A percentile compares a stretch with the other conserved stretches of the same genome.
These are phyloP conservation scores for Geranium brycei DNA, from an alignment of 345 rosid genomes.

Conservation along the genomic window DNA sequence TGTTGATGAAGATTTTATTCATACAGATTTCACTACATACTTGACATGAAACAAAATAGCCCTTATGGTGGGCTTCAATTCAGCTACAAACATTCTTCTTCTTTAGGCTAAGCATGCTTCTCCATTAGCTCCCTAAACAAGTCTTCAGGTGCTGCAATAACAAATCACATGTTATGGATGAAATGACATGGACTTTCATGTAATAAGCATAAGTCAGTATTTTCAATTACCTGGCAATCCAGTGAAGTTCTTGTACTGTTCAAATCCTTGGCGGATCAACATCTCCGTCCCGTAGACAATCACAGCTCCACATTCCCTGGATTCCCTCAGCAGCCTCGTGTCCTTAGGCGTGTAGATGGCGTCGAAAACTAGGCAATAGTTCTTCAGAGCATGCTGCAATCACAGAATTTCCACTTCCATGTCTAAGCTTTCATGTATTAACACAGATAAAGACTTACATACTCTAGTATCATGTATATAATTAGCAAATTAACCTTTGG, in stretches of 20 bases:
- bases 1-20: too few relatives aligned
- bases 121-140: conserved; percentile 36
- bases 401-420: not conserved
- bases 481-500: conserved; percentile 16
- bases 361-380: conserved; percentile 30
- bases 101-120: conserved; percentile 18
- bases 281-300: conserved; percentile 38
- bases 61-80: too few relatives aligned
- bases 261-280: conserved; percentile 39
- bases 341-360: conserved; percentile 39
- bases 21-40: too few relatives aligned
- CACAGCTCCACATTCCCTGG: conserved; percentile 24
- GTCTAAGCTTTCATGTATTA: not conserved
- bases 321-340: conserved; percentile 28
- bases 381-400: conserved; percentile 25
- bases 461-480: too few relatives aligned
- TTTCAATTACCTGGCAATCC: conserved; percentile 32
- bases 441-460: not conserved
- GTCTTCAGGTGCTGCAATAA: conserved; percentile 33
- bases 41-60: too few relatives aligned
- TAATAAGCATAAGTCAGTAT: too few relatives aligned
- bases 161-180: not conserved
- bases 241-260: conserved; percentile 42
- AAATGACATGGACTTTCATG: not conserved
- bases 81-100: too few relatives aligned